Conservation (phyloP, 2,329 filamentous ascomycete species). For the Dactylonectria estremocensis region DNA sequence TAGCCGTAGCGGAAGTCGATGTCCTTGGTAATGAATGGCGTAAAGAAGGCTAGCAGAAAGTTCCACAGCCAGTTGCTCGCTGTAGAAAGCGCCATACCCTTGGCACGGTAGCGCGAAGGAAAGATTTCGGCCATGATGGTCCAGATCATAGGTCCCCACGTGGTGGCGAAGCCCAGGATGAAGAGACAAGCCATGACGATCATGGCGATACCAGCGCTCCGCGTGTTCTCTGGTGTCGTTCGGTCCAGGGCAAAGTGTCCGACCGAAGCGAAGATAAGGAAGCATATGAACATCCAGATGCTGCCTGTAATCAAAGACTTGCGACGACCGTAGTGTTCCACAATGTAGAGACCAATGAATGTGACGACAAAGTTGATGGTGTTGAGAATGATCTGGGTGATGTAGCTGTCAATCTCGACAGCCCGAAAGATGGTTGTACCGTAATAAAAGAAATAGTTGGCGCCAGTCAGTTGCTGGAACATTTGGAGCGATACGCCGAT, state of each 20-base stretch:
- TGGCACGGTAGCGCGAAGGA: conserved; percentile 72
- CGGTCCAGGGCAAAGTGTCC: conserved; percentile 64
- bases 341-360: conserved; percentile 78
- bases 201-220: conserved; percentile 69
- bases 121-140: conserved; percentile 77
- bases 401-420: conserved; percentile 70
- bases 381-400: conserved; percentile 78
- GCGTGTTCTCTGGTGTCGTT: conserved; percentile 52
- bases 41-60: conserved; percentile 84
- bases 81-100: conserved; percentile 73
- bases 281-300: conserved; percentile 73
- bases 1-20: conserved; percentile 84
- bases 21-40: conserved; percentile 80
- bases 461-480: conserved; percentile 73
- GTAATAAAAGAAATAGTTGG: conserved; percentile 60
- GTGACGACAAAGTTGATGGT: conserved; percentile 79
- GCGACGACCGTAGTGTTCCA: conserved; percentile 77
- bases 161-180: conserved; percentile 76
- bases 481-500: conserved; percentile 74
- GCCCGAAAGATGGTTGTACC: conserved; percentile 67
- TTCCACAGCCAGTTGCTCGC: conserved; percentile 80
- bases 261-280: conserved; percentile 70
- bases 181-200: conserved; percentile 76
- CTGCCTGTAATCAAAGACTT: conserved; percentile 75
- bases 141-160: conserved; percentile 78